phyloP scores from a whole-genome alignment of 2,329 filamentous ascomycete species.

The Trichoderma koningii region DNA sequence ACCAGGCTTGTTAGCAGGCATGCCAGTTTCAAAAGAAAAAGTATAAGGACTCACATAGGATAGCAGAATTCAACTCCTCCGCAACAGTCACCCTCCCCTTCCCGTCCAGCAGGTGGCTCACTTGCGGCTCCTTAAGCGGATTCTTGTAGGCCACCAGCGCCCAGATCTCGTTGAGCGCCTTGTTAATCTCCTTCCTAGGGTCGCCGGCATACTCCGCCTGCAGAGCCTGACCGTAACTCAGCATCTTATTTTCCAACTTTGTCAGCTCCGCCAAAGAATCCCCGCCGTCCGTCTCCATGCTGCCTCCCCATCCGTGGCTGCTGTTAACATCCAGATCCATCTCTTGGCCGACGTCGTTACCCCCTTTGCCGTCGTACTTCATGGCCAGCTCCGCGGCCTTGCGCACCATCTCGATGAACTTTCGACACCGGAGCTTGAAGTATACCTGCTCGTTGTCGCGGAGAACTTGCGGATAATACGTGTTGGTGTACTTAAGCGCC shows the following conservation, averaged over 20 bases:
- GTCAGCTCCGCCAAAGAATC: constrained; percentile 40
- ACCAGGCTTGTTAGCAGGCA: background rate
- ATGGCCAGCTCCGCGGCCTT: constrained; percentile 66
- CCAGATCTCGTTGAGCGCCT: constrained; percentile 80
- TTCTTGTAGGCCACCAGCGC: constrained; percentile 85
- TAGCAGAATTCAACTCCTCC: constrained; percentile 91
- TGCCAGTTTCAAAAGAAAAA: background rate
- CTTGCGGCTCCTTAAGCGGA: constrained; percentile 70
- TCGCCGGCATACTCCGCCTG: constrained; percentile 76
- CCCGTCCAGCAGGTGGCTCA: constrained; percentile 76
- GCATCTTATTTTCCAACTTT: constrained; percentile 65
- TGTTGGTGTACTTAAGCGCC: constrained; percentile 78
- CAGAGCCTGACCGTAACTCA: constrained; percentile 78
- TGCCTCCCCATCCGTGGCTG: constrained; percentile 46
- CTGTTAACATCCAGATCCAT: constrained; percentile 60
- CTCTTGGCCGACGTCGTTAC: constrained; percentile 50
- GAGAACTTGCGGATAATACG: constrained; percentile 79
- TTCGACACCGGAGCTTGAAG: constrained; percentile 84
- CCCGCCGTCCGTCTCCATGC: constrained; percentile 58
- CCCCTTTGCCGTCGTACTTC: constrained; percentile 47
- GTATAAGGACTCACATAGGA: constrained; percentile 68
- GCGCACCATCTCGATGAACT: constrained; percentile 93
- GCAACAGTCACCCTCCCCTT: constrained; percentile 76
- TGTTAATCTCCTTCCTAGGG: constrained; percentile 67
- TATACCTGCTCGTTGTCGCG: constrained; percentile 79